Evolutionary conservation across 768 basidiomycete genomes (phyloP), one percentile per base, ranked within the genome.

Genomic region (Crucibulum laeve): DNA sequence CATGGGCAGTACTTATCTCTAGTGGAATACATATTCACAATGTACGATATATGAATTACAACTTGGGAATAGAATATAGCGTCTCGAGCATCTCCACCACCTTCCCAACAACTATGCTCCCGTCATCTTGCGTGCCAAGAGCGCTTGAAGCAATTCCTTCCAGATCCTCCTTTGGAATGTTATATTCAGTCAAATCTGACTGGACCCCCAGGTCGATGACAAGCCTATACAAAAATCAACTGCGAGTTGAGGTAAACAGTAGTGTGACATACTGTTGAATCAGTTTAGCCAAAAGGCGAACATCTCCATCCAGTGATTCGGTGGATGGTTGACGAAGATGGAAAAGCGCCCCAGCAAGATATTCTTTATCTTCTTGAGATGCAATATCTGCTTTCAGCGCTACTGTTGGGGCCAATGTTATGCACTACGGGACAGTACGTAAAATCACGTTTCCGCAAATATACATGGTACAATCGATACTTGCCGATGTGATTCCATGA

Each of bases 401-500:
- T 14, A 88, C 76, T 23, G 80, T 80, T 1, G 84, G 74, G 3
- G 79, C 74, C 18, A 89, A 73, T 4, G 86, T 88, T 42, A 87
- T 66, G 57, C 87, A 88, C 85, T 88, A 41, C 25, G 42, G 34
- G 32, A 26, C 23, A 22, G 22, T 33, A 42, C 30, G 23, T 24
- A 10, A 42, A 38, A 24, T 43, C 15, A 35, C 26, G 10, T 24
- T n/a, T 43, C 7, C 15, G 28, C 10, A 18, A 17, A 36, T 17
- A 17, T 14, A 23, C 25, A 53, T 34, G 38, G 40, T 36, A 30
- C 38, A 45, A 36, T 14, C 11, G 36, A 4, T 6, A 54, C 78
- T 61, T 48, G 85, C 86, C n/a, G 87, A 88, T 3, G 88, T 89
- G 48, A 88, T 84, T 6, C 88, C 88, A 57, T 91, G 87, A 17